Conservation (phyloP, 1,284 basidiomycete species). For the Phenoliferia sp. region DNA sequence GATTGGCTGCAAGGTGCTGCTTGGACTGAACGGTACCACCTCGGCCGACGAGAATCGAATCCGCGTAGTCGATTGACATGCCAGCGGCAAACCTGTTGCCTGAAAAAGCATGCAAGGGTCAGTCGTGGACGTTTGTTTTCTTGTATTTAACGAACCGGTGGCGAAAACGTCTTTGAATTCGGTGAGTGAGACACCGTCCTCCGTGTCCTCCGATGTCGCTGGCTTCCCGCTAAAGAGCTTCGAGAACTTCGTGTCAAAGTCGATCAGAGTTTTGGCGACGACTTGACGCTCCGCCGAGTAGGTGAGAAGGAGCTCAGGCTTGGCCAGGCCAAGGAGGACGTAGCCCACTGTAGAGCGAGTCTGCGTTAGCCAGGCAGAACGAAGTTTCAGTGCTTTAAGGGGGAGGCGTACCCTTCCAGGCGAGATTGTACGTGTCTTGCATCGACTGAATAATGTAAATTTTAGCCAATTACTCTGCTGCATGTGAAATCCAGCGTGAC, state of each 20-base stretch:
- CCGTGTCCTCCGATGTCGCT: constrained; percentile 17
- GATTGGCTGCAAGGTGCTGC: constrained; percentile 32
- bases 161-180: constrained; percentile 31
- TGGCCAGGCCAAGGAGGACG: constrained; percentile 65
- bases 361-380: not conserved
- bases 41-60: constrained; percentile 33
- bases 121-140: not conserved
- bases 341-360: constrained; percentile 48
- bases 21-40: constrained; percentile 16
- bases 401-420: constrained; percentile 29
- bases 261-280: constrained; percentile 73
- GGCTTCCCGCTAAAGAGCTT: constrained; percentile 58
- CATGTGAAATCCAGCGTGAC: not conserved
- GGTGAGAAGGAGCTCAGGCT: constrained; percentile 63
- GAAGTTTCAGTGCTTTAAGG: not conserved
- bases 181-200: constrained; percentile 24
- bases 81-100: constrained; percentile 37
- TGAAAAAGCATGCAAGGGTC: constrained; percentile 11
- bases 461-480: too few relatives aligned
- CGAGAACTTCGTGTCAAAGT: constrained; percentile 41
- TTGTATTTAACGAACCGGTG: not conserved
- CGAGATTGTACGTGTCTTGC: constrained; percentile 55
- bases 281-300: constrained; percentile 65
- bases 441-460: constrained; percentile 56
- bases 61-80: constrained; percentile 38